Evolutionary conservation across 495 filamentous ascomycete genomes (phyloP), one percentile per base, ranked within the genome.

Genomic region (Corynascus novoguineensis): DNA sequence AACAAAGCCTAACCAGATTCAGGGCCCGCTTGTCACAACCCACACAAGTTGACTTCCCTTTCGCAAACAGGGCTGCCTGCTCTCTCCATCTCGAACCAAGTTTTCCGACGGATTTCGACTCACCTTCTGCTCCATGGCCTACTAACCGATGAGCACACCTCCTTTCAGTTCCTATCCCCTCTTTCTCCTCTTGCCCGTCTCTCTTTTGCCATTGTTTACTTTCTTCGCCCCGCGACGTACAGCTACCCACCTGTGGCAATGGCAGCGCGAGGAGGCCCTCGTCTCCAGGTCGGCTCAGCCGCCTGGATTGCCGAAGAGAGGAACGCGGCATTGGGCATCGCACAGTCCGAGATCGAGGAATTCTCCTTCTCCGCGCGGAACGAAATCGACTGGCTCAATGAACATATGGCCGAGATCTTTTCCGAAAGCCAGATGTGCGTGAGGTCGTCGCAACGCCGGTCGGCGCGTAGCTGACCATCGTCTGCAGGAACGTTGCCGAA

Each of bases 341-440:
- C 69, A n/a, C 64, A 75, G 21, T 70, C 73, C 22, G 93, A 97
- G 68, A 76, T 87, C 48, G 91, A 96, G 59, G 90, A 95, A 69
- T 90, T 96, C 65, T 81, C 88, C 49, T 97, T 87, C 72, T 86
- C 89, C 0, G 90, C 87, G 58, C 83, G 87, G 40, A 91, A 95
- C 73, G 92, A 97, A 64, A 75, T 96, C 66, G 92, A 93, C 62
- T 97, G 92, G 90, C 73, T 97, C 63, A 96, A 96, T 64, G 92
- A 97, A 71, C 92, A 97, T 71, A 96, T 97, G 92, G 83, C 83
- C 28, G 89, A 95, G 60, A 89, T 97, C 56, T 95, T 97, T 68
- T 87, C 83, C 61, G 84, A 85, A 61, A 87, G 88, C 68, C 84
- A 92, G 71, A 78, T 90, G 89, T 91, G 73, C 64, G 85, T 80